Evolutionary conservation across 2,329 filamentous ascomycete species (phyloP).

Genomic region (Mycosphaerella arachidis): DNA sequence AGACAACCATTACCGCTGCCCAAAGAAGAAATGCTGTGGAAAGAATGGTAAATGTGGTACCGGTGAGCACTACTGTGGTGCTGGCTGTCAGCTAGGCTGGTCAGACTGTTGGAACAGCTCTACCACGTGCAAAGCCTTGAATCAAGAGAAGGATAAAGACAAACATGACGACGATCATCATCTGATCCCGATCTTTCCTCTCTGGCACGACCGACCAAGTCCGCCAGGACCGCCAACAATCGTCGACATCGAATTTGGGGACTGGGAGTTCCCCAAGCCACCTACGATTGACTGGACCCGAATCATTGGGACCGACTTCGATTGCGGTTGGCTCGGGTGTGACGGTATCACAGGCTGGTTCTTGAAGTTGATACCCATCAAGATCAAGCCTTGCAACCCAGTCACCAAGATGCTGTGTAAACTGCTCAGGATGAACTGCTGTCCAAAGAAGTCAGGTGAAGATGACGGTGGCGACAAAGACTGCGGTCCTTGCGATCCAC

Average conservation of each 20-base stretch:
- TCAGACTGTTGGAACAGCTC: slow-evolving; percentile 18
- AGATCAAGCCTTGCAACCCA: slow-evolving; percentile 1
- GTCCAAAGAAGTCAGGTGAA: background rate
- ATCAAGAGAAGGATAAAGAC: background rate
- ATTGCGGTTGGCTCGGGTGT: slow-evolving; percentile 11
- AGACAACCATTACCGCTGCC: slow-evolving; percentile 12
- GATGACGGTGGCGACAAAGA: background rate
- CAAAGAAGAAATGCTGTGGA: slow-evolving; percentile 14
- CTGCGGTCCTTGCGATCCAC: background rate
- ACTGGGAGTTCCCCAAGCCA: slow-evolving; percentile 1
- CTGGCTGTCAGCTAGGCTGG: slow-evolving; percentile 16
- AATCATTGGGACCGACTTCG: background rate
- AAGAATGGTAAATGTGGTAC: slow-evolving; percentile 14
- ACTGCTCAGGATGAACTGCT: slow-evolving; percentile 5
- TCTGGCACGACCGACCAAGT: slow-evolving; percentile 8
- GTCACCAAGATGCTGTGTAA: slow-evolving; percentile 2
- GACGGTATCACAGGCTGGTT: slow-evolving; percentile 13
- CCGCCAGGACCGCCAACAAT: slow-evolving; percentile 1
- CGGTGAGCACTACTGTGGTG: slow-evolving; percentile 10
- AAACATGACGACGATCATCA: slow-evolving; percentile 5
- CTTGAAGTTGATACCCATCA: background rate
- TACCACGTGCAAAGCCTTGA: slow-evolving; percentile 8
- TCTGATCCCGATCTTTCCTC: slow-evolving; percentile 8
- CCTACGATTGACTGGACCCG: background rate
- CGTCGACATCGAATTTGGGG: background rate